Evolutionary conservation across 1,284 basidiomycete genomes (phyloP).

Genomic region (Grifola frondosa): DNA sequence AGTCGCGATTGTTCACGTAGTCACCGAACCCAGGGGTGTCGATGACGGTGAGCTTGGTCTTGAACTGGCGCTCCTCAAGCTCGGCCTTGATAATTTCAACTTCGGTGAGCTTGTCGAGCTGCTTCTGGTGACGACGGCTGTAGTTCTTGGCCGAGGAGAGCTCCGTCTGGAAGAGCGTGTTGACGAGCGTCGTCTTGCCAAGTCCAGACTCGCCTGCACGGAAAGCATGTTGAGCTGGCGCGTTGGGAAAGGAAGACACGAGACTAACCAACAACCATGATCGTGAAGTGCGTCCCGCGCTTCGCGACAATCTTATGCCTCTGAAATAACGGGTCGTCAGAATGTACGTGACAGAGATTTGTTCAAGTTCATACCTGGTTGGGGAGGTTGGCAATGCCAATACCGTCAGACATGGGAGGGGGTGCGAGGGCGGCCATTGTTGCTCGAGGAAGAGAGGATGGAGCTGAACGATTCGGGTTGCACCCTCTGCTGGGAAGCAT

Average conservation of each 20-base stretch:
- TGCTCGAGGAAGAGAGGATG: slow-evolving; percentile 1
- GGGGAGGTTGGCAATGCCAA: slow-evolving; percentile 92
- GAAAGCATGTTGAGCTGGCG: neutral
- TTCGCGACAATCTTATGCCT: slow-evolving; percentile 97
- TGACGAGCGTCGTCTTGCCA: slow-evolving; percentile 96
- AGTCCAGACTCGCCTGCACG: slow-evolving; percentile 86
- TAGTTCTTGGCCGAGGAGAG: slow-evolving; percentile 93
- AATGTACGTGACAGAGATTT: slow-evolving; percentile 14
- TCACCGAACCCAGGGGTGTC: slow-evolving; percentile 99
- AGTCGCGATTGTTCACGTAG: slow-evolving; percentile 99
- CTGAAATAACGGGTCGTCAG: slow-evolving; percentile 47
- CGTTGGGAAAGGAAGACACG: neutral
- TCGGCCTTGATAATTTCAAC: slow-evolving; percentile 96
- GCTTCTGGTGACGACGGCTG: slow-evolving; percentile 87
- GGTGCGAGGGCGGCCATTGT: slow-evolving; percentile 21
- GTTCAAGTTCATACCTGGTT: slow-evolving; percentile 73
- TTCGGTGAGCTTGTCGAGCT: slow-evolving; percentile 98
- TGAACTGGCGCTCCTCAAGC: slow-evolving; percentile 98
- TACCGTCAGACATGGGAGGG: slow-evolving; percentile 55
- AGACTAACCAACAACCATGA: slow-evolving; percentile 96
- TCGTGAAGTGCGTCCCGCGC: slow-evolving; percentile 95
- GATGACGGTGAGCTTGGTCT: slow-evolving; percentile 98
- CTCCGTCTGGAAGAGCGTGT: slow-evolving; percentile 99
- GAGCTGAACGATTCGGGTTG: too few relatives aligned
- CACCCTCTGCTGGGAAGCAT: too few relatives aligned